Evolutionary conservation across 768 basidiomycete genomes (phyloP), one percentile per base, ranked within the genome.

Genomic region (Lactarius akahatsu): DNA sequence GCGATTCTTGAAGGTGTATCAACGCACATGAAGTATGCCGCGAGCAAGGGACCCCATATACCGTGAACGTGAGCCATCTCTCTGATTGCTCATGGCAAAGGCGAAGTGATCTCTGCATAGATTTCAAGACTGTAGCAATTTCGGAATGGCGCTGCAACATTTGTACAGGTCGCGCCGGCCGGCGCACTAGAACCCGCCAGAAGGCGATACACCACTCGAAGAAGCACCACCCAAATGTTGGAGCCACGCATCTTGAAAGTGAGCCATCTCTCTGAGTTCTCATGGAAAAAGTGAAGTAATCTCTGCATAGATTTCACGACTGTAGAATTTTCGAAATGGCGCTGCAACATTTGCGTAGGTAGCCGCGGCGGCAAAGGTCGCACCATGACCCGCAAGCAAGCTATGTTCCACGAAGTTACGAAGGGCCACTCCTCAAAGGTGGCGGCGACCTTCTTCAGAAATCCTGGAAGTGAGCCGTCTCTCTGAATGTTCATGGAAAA

Each of bases 101-200:
- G 16, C 15, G 30, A 40, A 8, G 7, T 59, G 13, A 58, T 23
- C 9, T 11, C 23, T 34, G 9, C 5, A n/a, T 57, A 76, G 74
- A 75, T 64, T 76, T 75, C 52, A 59, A 56, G n/a, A 43, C 58
- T 36, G 40, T 61, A 8, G 68, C 69, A 32, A 62, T 62, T 23
- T 67, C 67, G 43, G 72, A 72, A 64, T 77, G 76, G 74, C 69
- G 71, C 47, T 80, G 77, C 68, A 75, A 73, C 40, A 57, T 73
- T 15, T 78, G 47, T n/a, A n/a, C n/a, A n/a, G n/a, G n/a, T n/a
- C n/a, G n/a, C n/a, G n/a, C n/a, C n/a, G n/a, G n/a, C n/a, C n/a
- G n/a, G n/a, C n/a, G n/a, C n/a, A n/a, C n/a, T n/a, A n/a, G n/a
- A n/a, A n/a, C n/a, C n/a, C n/a, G n/a, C n/a, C n/a, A n/a, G n/a